These are phyloP conservation scores for Vaccinium corymbosum DNA, from an alignment of 148 eudicot species.

Conservation along the genomic window DNA sequence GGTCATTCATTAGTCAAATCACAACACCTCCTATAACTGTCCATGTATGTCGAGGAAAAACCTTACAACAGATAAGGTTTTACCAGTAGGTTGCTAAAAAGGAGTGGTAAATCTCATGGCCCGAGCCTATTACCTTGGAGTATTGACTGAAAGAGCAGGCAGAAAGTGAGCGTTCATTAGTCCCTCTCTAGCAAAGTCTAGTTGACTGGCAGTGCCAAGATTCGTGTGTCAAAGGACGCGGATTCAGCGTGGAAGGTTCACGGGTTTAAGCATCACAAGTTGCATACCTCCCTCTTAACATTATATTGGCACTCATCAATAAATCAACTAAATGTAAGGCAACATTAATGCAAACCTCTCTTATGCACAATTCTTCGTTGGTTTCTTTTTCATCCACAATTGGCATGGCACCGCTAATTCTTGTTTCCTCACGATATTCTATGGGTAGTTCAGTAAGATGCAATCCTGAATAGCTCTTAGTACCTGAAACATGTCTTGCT, in stretches of 20 bases:
- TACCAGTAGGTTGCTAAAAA: background rate
- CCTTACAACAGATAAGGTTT: background rate
- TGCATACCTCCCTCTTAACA: background rate
- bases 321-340: slow-evolving; percentile 8
- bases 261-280: background rate
- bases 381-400: slow-evolving; percentile 17
- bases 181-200: background rate
- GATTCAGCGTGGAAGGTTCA: background rate
- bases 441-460: slow-evolving; percentile 20
- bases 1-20: background rate
- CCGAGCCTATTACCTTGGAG: background rate
- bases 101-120: background rate
- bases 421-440: slow-evolving; percentile 18
- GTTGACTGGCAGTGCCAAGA: background rate
- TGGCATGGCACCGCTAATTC: slow-evolving; percentile 11
- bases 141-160: slow-evolving; percentile 3
- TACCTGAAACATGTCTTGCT: slow-evolving; percentile 21
- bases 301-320: background rate
- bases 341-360: slow-evolving; percentile 25
- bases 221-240: background rate
- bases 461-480: slow-evolving; percentile 16
- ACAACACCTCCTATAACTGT: background rate
- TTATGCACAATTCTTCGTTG: slow-evolving; percentile 18
- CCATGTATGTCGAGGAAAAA: background rate
- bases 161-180: background rate